phyloP scores from a whole-genome alignment of 1,284 basidiomycete species.

The Porogramme epimiltina region DNA sequence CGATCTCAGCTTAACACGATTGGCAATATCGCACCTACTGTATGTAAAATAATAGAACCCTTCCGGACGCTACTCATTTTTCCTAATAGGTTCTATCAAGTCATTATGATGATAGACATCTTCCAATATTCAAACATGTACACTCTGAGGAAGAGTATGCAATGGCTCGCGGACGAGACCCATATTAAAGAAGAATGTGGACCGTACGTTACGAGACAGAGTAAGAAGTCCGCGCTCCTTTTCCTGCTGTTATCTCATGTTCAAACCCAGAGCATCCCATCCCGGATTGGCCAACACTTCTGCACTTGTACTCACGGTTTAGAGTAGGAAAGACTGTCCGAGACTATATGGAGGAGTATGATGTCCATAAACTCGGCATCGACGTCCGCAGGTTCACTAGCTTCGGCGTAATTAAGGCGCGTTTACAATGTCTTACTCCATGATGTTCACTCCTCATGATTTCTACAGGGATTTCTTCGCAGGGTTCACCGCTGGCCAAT shows the following conservation, averaged over 20 bases:
- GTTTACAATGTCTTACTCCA: background rate
- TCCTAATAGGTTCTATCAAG: constrained; percentile 79
- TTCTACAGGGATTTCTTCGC: constrained; percentile 82
- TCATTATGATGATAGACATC: constrained; percentile 94
- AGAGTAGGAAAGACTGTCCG: constrained; percentile 83
- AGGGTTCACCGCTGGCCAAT: constrained; percentile 94
- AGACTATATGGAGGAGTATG: constrained; percentile 87
- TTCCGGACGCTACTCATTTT: background rate
- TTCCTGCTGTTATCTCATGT: background rate
- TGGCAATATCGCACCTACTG: constrained; percentile 92
- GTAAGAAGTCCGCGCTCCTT: constrained; percentile 34
- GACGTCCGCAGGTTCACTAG: constrained; percentile 95
- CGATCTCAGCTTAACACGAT: constrained; percentile 81
- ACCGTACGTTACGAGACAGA: constrained; percentile 81
- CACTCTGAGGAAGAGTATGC: constrained; percentile 81
- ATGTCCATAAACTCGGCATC: constrained; percentile 74
- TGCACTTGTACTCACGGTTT: constrained; percentile 87
- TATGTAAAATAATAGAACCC: constrained; percentile 39
- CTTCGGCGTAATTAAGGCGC: constrained; percentile 96
- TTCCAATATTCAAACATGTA: constrained; percentile 99
- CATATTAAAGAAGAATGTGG: constrained; percentile 89
- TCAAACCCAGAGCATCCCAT: constrained; percentile 46
- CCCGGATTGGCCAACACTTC: constrained; percentile 82
- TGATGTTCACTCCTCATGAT: background rate
- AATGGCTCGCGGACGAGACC: constrained; percentile 81